Base-by-base conservation (phyloP, 805 yeast genomes). In the Maudiozyma bulderi region DNA sequence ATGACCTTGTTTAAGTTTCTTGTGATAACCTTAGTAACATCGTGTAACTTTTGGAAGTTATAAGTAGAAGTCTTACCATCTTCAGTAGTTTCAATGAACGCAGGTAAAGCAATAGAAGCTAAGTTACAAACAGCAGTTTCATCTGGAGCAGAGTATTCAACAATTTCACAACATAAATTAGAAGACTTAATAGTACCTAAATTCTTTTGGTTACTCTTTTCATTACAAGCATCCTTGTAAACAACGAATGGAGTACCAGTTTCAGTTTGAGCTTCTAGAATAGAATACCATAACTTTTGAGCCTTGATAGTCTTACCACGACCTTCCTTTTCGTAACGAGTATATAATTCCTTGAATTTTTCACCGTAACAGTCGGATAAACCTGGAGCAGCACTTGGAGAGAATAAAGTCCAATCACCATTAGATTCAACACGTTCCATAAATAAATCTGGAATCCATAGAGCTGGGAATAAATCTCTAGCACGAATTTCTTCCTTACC, bases 161-260 rank as follows among this genome's bases (percentile, higher is more conserved):
- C 84, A 56, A 91, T 84, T 69, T 91, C 99, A 68, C 96, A 86
- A 68, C 99, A 91, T 62, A 91, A 73, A 67, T 91, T 91, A 3
- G 97, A 88, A 6, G 95, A 86, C 68, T 90, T 90, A 67, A 91
- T 91, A 14, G 83, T 79, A 46, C 99, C 98, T 58, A 91, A 71
- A 66, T 91, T 91, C 73, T 87, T 80, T 67, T 91, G 99, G 68
- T 91, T 91, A 43, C 89, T 79, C 69, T 91, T 89, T 45, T 66
- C 57, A 69, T 91, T 91, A 70, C 96, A 86, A 8, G 95, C 78
- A 71, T 91, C 99, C 65, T 91, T 91, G 74, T 86, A 91, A 13
- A 91, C 74, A 83, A 91, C 82, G 73, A 86, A 91, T 29, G 99
- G 99, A 57, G 86, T 86, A 47, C 99, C 98, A 3, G 98, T 90